These are phyloP conservation scores for Colletotrichum tanaceti DNA, from an alignment of 2,329 filamentous ascomycete species.

Conservation along the genomic window DNA sequence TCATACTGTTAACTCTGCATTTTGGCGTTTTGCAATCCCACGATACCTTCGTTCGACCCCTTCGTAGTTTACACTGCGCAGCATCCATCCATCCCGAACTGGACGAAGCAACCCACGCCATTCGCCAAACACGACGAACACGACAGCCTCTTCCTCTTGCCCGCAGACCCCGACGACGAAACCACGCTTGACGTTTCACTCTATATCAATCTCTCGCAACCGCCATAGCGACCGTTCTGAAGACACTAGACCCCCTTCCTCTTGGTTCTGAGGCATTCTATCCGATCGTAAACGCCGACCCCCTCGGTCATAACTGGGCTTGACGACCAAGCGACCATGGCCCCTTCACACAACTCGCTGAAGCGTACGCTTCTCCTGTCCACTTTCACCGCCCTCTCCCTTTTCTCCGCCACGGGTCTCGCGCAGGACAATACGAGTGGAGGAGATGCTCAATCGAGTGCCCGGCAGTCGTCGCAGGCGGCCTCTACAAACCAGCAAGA, in stretches of 20 bases:
- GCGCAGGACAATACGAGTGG: slow-evolving; percentile 47
- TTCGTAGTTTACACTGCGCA: slow-evolving; percentile 6
- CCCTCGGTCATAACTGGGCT: neutral
- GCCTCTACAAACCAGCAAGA: slow-evolving; percentile 17
- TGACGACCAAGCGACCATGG: slow-evolving; percentile 30
- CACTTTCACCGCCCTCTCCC: slow-evolving; percentile 73
- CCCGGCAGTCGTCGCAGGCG: slow-evolving; percentile 3
- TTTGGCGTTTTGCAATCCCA: slow-evolving; percentile 20
- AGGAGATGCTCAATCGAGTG: slow-evolving; percentile 18
- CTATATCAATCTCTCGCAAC: neutral
- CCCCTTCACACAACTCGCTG: slow-evolving; percentile 29
- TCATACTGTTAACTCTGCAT: slow-evolving; percentile 13
- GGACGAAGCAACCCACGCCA: slow-evolving; percentile 18
- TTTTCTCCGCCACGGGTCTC: slow-evolving; percentile 48
- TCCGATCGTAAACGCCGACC: slow-evolving; percentile 4
- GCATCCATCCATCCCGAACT: slow-evolving; percentile 1
- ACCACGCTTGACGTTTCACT: slow-evolving; percentile 13
- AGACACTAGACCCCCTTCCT: neutral
- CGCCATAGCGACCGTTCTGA: neutral
- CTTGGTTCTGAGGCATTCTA: slow-evolving; percentile 2
- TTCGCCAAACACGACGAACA: slow-evolving; percentile 28
- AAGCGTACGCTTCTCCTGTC: slow-evolving; percentile 73
- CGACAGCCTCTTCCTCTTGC: slow-evolving; percentile 11
- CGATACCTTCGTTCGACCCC: slow-evolving; percentile 31
- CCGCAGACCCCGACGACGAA: slow-evolving; percentile 12